A percentile compares a stretch with the other conserved stretches of the same genome.
phyloP scores from a whole-genome alignment of 1,139 yeast species.

The Taphrina communis region DNA sequence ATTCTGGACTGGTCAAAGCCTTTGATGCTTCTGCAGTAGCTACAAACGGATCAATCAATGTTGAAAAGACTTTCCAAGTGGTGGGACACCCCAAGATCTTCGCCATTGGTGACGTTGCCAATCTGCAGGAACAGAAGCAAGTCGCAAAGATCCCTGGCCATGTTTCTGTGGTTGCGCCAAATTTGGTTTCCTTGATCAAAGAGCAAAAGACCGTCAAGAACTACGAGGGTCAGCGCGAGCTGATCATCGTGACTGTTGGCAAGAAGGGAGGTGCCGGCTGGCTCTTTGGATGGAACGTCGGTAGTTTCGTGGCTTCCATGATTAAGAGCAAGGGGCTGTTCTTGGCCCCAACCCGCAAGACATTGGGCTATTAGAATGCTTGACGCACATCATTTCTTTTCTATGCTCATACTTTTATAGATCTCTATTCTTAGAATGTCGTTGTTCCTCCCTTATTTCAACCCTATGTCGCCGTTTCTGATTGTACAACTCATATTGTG shows the following conservation, averaged over 20 bases:
- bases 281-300: constrained; percentile 33
- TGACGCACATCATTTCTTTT: background rate
- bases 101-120: constrained; percentile 30
- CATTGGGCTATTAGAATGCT: constrained; percentile 18
- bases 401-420: constrained; percentile 11
- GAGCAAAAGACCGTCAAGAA: constrained; percentile 10
- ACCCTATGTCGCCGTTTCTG: too few relatives aligned
- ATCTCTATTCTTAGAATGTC: background rate
- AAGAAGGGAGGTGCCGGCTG: constrained; percentile 39
- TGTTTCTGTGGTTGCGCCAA: constrained; percentile 19
- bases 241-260: constrained; percentile 37
- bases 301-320: constrained; percentile 23
- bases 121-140: constrained; percentile 31
- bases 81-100: constrained; percentile 24
- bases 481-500: too few relatives aligned
- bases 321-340: constrained; percentile 38
- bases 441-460: too few relatives aligned
- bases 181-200: constrained; percentile 16
- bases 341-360: constrained; percentile 16
- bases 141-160: constrained; percentile 34
- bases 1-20: constrained; percentile 15
- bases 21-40: constrained; percentile 21
- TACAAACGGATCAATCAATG: constrained; percentile 18
- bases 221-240: constrained; percentile 27
- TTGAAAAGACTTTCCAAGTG: constrained; percentile 28